Conservation (phyloP, 176 grass and related monocot genomes). For the Secale cereale region DNA sequence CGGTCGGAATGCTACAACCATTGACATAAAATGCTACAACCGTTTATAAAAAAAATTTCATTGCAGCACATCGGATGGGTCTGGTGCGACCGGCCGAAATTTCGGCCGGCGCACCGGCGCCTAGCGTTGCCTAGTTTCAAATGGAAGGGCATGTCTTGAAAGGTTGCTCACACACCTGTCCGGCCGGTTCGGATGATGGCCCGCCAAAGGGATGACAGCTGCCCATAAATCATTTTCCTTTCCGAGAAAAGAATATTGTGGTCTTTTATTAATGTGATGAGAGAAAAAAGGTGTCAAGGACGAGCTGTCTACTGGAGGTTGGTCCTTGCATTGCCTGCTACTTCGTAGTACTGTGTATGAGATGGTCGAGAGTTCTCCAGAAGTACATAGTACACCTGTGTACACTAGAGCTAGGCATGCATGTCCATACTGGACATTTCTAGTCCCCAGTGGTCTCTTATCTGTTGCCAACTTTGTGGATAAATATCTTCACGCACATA, state of each 20-base stretch:
- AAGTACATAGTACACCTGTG: conserved; percentile 24
- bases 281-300: neutral
- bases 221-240: neutral
- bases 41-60: no score
- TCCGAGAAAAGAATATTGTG: neutral
- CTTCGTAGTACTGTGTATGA: neutral
- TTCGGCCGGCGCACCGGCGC: no score
- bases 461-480: neutral
- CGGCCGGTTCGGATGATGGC: neutral
- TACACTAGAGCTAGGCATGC: neutral
- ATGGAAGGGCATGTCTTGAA: conserved; percentile 8
- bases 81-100: no score
- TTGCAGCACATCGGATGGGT: no score
- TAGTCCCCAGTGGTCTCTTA: neutral
- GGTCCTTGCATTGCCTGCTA: neutral
- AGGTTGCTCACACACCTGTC: conserved; percentile 3
- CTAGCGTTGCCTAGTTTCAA: no score
- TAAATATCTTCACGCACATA: neutral
- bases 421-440: neutral
- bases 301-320: neutral
- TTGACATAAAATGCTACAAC: no score
- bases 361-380: neutral
- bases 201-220: neutral
- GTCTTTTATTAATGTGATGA: conserved; percentile 10
- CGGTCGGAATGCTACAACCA: no score